Conservation (phyloP, 805 yeast genomes). For the Myxozyma vanderwaltii region DNA sequence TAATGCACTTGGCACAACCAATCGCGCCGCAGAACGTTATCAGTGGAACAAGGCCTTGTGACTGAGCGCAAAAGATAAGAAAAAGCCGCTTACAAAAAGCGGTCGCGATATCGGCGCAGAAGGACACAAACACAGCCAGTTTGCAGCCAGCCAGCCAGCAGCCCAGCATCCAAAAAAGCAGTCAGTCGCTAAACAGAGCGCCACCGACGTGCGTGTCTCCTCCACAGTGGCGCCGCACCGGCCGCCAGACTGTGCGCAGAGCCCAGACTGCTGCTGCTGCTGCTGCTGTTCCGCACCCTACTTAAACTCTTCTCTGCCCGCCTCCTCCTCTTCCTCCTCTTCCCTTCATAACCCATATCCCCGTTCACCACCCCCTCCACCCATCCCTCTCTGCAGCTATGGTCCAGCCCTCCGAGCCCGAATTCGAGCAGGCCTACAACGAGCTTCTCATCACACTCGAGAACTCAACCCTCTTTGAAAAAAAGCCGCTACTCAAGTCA, state of each 20-base stretch:
- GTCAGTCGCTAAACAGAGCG: too few species aligned
- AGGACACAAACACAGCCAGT: not conserved
- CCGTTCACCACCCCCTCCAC: not conserved
- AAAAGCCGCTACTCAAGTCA: constrained; percentile 86
- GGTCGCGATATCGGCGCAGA: too few species aligned
- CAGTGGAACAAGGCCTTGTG: not conserved
- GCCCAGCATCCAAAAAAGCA: too few species aligned
- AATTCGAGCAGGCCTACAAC: constrained; percentile 97
- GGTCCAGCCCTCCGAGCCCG: constrained; percentile 79
- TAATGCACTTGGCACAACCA: not conserved
- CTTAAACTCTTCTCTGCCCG: not conserved
- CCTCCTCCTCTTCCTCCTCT: not conserved
- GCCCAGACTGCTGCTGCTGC: not conserved
- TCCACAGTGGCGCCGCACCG: constrained; percentile 1
- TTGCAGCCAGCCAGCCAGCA: too few species aligned
- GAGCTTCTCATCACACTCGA: constrained; percentile 86
- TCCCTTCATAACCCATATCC: not conserved
- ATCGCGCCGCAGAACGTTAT: too few species aligned
- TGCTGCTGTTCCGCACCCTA: not conserved
- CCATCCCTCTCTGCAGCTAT: constrained; percentile 9
- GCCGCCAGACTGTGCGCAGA: not conserved
- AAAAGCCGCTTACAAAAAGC: too few species aligned
- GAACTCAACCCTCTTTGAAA: constrained; percentile 85
- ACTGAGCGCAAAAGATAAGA: not conserved
- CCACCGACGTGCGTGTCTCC: constrained; percentile 10